Conservation (phyloP, 768 basidiomycete species). For the Ephemerocybe angulata region DNA sequence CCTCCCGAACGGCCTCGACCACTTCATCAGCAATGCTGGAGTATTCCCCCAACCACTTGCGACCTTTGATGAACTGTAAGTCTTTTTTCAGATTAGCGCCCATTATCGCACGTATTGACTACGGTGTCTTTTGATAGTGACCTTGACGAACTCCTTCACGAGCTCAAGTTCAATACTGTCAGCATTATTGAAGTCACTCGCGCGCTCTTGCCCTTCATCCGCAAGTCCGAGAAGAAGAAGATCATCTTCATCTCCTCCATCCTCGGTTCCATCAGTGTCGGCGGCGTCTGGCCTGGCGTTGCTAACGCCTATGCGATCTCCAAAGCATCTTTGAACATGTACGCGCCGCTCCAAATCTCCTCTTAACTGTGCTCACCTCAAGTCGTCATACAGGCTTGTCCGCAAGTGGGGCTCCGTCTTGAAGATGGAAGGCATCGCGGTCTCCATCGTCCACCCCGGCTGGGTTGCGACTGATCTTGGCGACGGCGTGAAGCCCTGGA, state of each 20-base stretch:
- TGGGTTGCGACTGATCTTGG: slow-evolving; percentile 22
- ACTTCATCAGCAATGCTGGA: slow-evolving; percentile 19
- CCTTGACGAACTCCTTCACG: slow-evolving; percentile 15
- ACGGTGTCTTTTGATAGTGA: slow-evolving; percentile 10
- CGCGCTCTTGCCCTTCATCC: slow-evolving; percentile 16
- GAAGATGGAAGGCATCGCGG: slow-evolving; percentile 20
- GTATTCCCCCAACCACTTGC: slow-evolving; percentile 14
- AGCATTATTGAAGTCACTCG: slow-evolving; percentile 13
- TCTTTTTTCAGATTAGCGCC: too few relatives aligned
- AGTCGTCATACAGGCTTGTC: slow-evolving; percentile 18
- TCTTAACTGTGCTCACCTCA: too few relatives aligned
- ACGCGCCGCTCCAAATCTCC: background rate
- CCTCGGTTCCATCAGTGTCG: slow-evolving; percentile 15
- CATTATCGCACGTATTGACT: background rate
- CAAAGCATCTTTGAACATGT: slow-evolving; percentile 22
- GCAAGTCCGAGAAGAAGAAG: slow-evolving; percentile 18
- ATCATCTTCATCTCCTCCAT: slow-evolving; percentile 21
- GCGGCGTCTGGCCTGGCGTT: slow-evolving; percentile 4
- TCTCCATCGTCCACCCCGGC: slow-evolving; percentile 21
- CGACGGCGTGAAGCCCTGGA: slow-evolving; percentile 18
- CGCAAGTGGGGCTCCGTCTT: slow-evolving; percentile 22
- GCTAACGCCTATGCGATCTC: slow-evolving; percentile 16
- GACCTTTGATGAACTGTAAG: slow-evolving; percentile 19
- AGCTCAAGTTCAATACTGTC: slow-evolving; percentile 18
- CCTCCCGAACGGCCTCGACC: slow-evolving; percentile 21